phyloP scores from a whole-genome alignment of 345 rosid genomes.

The Combretum micranthum region DNA sequence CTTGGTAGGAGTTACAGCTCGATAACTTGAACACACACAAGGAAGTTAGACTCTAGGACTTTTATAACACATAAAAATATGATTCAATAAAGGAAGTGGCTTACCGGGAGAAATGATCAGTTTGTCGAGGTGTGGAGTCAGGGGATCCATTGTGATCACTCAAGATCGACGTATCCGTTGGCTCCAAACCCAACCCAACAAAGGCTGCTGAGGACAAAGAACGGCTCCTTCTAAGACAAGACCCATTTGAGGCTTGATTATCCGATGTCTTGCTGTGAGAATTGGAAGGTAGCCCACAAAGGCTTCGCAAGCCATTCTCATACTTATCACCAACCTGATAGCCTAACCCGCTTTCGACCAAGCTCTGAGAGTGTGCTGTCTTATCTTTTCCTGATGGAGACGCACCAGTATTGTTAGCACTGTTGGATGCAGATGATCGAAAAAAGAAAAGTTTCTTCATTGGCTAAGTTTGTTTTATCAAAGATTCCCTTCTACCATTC shows the following conservation, averaged over 20 bases:
- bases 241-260: conserved; percentile 26
- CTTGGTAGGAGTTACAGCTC: conserved; percentile 41
- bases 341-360: conserved; percentile 25
- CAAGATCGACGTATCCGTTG: conserved; percentile 21
- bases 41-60: not conserved
- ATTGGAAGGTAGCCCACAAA: conserved; percentile 30
- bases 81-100: conserved; percentile 2
- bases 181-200: conserved; percentile 41
- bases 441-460: conserved; percentile 95
- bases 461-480: conserved; percentile 7
- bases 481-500: not conserved
- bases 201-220: conserved; percentile 69
- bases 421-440: conserved; percentile 45
- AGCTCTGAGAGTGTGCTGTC: conserved; percentile 26
- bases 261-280: conserved; percentile 44
- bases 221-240: conserved; percentile 72
- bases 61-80: not conserved
- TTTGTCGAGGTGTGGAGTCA: conserved; percentile 23
- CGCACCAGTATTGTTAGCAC: conserved; percentile 32
- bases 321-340: conserved; percentile 27
- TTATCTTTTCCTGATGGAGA: conserved; percentile 38
- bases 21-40: conserved; percentile 17
- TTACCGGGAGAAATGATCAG: conserved; percentile 45
- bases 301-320: conserved; percentile 26
- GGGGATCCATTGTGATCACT: conserved; percentile 41